phyloP scores from a whole-genome alignment of 768 basidiomycete genomes.

The Xerocomus spinulosus region DNA sequence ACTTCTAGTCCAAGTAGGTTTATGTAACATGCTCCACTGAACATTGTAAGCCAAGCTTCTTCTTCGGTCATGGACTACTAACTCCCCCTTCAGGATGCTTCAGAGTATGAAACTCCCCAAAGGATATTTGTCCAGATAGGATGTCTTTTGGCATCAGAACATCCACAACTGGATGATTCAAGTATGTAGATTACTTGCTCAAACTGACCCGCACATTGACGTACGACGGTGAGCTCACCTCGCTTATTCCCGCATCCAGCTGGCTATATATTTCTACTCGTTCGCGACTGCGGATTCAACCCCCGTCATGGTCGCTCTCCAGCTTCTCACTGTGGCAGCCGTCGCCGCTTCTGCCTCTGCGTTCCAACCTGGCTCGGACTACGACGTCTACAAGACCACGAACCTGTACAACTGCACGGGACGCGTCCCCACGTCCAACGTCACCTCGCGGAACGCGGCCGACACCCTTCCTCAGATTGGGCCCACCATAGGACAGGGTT shows the following conservation, averaged over 20 bases:
- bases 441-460: conserved; percentile 9
- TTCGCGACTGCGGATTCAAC: too few relatives aligned
- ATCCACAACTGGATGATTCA: too few relatives aligned
- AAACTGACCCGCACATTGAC: neutral
- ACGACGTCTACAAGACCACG: conserved; percentile 6
- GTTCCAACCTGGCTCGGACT: conserved; percentile 12
- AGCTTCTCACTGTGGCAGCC: neutral
- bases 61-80: too few relatives aligned
- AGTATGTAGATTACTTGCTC: neutral
- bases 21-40: too few relatives aligned
- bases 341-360: neutral
- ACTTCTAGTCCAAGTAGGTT: too few relatives aligned
- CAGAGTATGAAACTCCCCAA: too few relatives aligned
- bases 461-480: conserved; percentile 17
- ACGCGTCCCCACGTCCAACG: conserved; percentile 4
- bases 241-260: neutral
- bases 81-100: too few relatives aligned
- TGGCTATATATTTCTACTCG: too few relatives aligned
- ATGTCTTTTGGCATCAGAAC: too few relatives aligned
- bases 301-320: neutral
- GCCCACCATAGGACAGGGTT: neutral
- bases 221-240: too few relatives aligned
- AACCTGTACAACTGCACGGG: conserved; percentile 20
- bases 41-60: too few relatives aligned
- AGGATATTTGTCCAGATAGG: too few relatives aligned